A percentile compares a stretch with the other conserved stretches of the same genome.
phyloP scores from a whole-genome alignment of 768 basidiomycete species.

The Kwoniella bestiolae region DNA sequence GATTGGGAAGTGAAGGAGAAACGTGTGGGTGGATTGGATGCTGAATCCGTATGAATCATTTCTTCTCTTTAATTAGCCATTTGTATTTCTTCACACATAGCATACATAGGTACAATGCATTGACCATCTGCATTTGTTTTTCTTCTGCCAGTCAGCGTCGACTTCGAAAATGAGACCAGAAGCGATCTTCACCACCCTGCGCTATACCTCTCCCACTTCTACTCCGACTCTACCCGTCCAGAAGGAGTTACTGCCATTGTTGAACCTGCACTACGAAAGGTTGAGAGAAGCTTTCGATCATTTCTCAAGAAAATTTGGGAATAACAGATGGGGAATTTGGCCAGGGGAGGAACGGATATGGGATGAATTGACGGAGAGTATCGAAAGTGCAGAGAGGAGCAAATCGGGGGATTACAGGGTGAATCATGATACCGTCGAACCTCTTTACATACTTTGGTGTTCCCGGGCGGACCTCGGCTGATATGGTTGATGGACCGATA shows the following conservation, averaged over 20 bases:
- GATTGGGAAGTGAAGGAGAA: slow-evolving; percentile 34
- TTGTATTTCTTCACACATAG: slow-evolving; percentile 1
- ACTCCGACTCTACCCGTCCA: slow-evolving; percentile 8
- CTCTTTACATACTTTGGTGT: too few species aligned
- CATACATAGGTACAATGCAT: slow-evolving; percentile 11
- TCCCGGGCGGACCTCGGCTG: too few species aligned
- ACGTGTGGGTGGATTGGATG: slow-evolving; percentile 9
- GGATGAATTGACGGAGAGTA: slow-evolving; percentile 10
- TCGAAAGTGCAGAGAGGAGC: slow-evolving; percentile 25
- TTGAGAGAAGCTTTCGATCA: slow-evolving; percentile 37
- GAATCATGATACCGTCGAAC: slow-evolving; percentile 16
- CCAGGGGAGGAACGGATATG: slow-evolving; percentile 40
- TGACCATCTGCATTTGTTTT: not conserved
- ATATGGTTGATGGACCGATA: too few species aligned
- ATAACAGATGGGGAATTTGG: slow-evolving; percentile 39
- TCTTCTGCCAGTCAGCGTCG: not conserved
- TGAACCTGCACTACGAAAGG: slow-evolving; percentile 36
- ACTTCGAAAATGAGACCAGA: slow-evolving; percentile 5
- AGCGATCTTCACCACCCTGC: slow-evolving; percentile 45
- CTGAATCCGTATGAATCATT: slow-evolving; percentile 23
- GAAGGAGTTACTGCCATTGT: slow-evolving; percentile 30
- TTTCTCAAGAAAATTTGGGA: slow-evolving; percentile 27
- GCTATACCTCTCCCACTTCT: slow-evolving; percentile 33
- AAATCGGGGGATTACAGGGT: slow-evolving; percentile 43
- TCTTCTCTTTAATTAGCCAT: not conserved